Evolutionary conservation across 1,284 basidiomycete species (phyloP).

Genomic region (Leccinum angustisporum): DNA sequence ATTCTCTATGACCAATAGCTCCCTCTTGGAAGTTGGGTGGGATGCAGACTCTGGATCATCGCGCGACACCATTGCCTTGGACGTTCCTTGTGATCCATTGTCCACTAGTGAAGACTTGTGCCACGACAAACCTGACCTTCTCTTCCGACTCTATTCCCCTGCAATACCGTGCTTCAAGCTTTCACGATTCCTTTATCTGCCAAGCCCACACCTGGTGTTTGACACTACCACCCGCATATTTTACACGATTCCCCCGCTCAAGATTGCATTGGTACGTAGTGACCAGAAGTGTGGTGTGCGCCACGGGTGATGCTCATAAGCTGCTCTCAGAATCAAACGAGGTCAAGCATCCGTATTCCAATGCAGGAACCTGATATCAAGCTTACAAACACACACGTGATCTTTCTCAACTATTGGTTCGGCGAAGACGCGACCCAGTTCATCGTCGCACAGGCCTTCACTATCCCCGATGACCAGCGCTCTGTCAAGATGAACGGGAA

Average conservation of each 20-base stretch:
- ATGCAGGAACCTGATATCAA: neutral
- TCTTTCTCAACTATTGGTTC: neutral
- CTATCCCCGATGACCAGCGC: neutral
- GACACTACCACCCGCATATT: neutral
- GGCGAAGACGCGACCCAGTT: neutral
- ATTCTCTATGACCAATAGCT: neutral
- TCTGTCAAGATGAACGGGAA: neutral
- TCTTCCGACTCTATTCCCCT: too few species aligned
- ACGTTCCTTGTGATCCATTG: neutral
- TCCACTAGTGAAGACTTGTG: neutral
- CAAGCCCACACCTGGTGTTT: neutral
- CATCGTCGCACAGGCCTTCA: neutral
- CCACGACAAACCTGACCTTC: too few species aligned
- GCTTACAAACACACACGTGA: neutral
- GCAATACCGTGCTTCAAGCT: too few species aligned
- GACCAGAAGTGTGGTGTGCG: neutral
- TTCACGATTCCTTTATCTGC: neutral
- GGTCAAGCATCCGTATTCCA: neutral
- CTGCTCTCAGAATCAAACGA: neutral
- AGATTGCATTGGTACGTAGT: slow-evolving; percentile 1
- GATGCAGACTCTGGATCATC: neutral
- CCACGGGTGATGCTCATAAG: neutral
- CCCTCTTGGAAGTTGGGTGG: neutral
- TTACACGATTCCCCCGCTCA: slow-evolving; percentile 3
- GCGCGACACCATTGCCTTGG: neutral